A percentile compares a stretch with the other conserved stretches of the same genome.
phyloP scores from a whole-genome alignment of 345 rosid species.

The Anacardium occidentale region DNA sequence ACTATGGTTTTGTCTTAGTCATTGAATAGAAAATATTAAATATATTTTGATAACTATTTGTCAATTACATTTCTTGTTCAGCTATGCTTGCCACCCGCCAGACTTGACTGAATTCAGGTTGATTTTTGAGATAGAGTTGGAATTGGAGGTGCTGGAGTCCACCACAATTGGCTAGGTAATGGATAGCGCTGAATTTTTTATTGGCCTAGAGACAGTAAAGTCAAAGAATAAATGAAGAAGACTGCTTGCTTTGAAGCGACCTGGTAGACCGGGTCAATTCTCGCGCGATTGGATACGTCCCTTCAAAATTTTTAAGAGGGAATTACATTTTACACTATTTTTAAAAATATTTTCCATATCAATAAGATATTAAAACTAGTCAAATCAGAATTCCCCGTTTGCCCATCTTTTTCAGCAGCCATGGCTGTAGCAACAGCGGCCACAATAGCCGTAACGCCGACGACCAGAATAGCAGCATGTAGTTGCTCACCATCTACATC shows the following conservation, averaged over 20 bases:
- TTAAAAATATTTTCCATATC: too few species aligned
- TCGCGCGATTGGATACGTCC: not conserved
- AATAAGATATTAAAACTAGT: too few species aligned
- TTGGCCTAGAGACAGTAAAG: not conserved
- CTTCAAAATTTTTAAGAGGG: not conserved
- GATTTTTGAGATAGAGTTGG: not conserved
- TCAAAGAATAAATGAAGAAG: not conserved
- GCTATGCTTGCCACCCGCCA: conserved; percentile 27
- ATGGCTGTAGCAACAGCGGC: too few species aligned
- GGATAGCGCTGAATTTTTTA: not conserved
- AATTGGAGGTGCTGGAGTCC: not conserved
- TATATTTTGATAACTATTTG: not conserved
- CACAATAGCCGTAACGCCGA: too few species aligned
- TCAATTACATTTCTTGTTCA: not conserved
- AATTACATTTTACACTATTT: too few species aligned
- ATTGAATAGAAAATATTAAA: conserved; percentile 1
- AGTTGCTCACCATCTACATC: too few species aligned
- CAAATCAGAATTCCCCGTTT: too few species aligned
- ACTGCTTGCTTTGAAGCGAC: not conserved
- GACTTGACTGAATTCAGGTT: conserved; percentile 25
- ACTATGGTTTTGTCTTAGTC: not conserved
- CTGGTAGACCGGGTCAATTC: conserved; percentile 2
- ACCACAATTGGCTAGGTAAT: conserved; percentile 9
- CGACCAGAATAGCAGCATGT: too few species aligned
- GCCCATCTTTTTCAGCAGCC: too few species aligned